Base-by-base conservation (phyloP, 441 rosid genomes). In the Croton laevigatus region DNA sequence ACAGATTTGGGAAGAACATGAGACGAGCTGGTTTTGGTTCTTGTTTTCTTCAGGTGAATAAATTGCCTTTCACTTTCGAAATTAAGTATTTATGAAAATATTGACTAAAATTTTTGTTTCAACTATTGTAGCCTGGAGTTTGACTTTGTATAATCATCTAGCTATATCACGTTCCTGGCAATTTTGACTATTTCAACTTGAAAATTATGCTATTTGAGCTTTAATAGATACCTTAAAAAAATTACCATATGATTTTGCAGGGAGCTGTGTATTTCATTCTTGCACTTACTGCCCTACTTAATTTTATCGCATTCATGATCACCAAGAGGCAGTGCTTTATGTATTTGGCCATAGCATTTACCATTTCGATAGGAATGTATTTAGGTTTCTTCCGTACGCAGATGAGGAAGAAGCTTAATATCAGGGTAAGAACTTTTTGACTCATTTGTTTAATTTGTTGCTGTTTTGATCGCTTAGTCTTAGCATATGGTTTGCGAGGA, bases 1-100 rank as follows among this genome's bases (percentile, higher is more conserved):
- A 88, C 51, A 88, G 92, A 85, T 94, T 91, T 55, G 97, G 93
- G 71, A 88, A 85, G 78, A 94, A 94, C 84, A 90, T 91, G 98
- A 78, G 82, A 52, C 87, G 98, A 62, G 79, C 88, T 38, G 97
- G 98, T 65, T 90, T 91, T 23, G 91, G 97, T 76, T 81, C 85
- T 71, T 91, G 95, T 71, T 90, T 91, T 78, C 73, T 91, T 76
- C 98, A 88, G 96, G 97, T 91, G 76, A 48, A 45, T n/a, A 62
- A 11, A 57, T 19, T 37, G 34, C 59, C 55, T 37, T 48, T 49
- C 23, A 8, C 19, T 53, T 3, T 46, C 11, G 17, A 19, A 53
- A 27, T 27, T n/a, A n/a, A 53, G 19, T 53, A 20, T 53, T 53
- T 53, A 3, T 53, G 27, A 23, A 52, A 19, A 53, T 53, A 12